These are phyloP conservation scores for Nemania diffusa DNA, from an alignment of 2,329 filamentous ascomycete species.

Conservation along the genomic window DNA sequence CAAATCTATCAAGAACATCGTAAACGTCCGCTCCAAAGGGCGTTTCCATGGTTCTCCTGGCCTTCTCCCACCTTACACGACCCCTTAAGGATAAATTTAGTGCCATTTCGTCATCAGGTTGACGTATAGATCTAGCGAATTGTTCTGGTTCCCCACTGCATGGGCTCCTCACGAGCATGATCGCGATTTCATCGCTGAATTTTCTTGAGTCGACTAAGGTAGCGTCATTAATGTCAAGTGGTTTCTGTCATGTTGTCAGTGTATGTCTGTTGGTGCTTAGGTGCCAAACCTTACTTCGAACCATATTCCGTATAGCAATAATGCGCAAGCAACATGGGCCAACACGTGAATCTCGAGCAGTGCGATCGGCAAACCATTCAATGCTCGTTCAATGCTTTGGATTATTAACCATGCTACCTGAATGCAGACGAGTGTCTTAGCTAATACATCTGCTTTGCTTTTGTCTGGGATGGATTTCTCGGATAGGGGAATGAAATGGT, in stretches of 20 bases:
- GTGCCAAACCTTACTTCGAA: background rate
- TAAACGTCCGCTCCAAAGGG: too few relatives aligned
- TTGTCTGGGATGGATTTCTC: background rate
- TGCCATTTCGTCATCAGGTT: too few relatives aligned
- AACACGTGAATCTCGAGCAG: constrained; percentile 4
- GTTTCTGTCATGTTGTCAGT: background rate
- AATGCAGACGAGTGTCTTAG: background rate
- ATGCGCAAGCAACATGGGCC: constrained; percentile 2
- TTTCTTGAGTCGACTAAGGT: background rate
- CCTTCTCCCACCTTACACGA: too few relatives aligned
- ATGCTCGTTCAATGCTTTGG: background rate
- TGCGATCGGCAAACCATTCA: background rate
- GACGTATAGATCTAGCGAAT: too few relatives aligned
- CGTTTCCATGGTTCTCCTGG: too few relatives aligned
- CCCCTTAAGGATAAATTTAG: too few relatives aligned
- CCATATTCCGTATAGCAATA: background rate
- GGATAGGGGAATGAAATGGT: background rate
- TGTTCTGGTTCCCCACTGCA: too few relatives aligned
- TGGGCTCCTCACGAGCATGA: background rate
- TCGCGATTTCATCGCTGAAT: background rate
- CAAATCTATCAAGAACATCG: too few relatives aligned
- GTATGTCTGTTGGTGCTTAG: background rate
- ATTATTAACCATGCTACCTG: constrained; percentile 1
- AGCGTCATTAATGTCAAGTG: background rate
- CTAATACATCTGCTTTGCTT: constrained; percentile 1